These are phyloP conservation scores for Psilocybe mexicana DNA, from an alignment of 1,284 basidiomycete species.

Conservation along the genomic window DNA sequence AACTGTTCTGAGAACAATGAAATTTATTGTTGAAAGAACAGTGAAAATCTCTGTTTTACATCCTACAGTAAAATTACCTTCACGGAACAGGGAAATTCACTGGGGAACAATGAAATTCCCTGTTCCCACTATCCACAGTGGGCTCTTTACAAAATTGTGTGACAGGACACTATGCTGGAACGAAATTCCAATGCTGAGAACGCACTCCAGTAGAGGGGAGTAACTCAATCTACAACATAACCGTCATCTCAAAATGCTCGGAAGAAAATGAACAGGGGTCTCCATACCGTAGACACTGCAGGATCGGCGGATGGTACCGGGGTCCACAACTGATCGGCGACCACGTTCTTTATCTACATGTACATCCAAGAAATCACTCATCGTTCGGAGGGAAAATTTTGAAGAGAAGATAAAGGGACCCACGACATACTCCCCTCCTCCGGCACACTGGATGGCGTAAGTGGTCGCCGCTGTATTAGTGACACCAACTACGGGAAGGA, in stretches of 20 bases:
- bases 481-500: conserved; percentile 5
- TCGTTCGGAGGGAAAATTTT: background rate
- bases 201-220: conserved; percentile 5
- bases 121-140: no score
- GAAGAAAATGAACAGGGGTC: background rate
- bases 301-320: background rate
- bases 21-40: no score
- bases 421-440: conserved; percentile 13
- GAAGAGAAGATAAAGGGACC: background rate
- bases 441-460: conserved; percentile 12
- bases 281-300: conserved; percentile 6
- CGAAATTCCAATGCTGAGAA: conserved; percentile 10
- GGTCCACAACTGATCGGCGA: conserved; percentile 10
- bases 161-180: background rate
- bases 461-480: conserved; percentile 8
- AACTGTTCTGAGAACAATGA: no score
- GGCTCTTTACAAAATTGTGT: no score
- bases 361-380: background rate
- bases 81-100: no score
- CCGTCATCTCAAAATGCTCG: background rate
- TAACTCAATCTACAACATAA: conserved; percentile 5
- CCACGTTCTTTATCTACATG: conserved; percentile 10
- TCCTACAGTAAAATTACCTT: no score
- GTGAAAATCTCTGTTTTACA: no score
- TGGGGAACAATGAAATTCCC: no score